phyloP scores from a whole-genome alignment of 192 early-diverging fungal species.

The Rhizoclosmatium globosum region DNA sequence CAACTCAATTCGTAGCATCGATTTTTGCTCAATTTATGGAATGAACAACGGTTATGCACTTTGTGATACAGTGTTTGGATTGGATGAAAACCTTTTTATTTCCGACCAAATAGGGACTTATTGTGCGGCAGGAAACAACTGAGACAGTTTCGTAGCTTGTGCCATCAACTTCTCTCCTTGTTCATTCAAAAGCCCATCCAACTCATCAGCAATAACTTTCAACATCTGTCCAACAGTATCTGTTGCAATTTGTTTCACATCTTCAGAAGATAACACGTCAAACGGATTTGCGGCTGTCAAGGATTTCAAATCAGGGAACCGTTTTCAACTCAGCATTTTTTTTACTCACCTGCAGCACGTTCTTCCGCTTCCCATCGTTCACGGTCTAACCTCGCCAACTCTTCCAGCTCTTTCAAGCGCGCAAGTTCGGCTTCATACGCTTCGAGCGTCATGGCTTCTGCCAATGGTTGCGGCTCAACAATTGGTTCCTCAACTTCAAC shows the following conservation, averaged over 20 bases:
- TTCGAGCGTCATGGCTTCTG: conserved; percentile 40
- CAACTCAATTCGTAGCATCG: neutral
- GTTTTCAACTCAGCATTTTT: neutral
- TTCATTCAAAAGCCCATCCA: conserved; percentile 40
- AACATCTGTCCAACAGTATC: conserved; percentile 36
- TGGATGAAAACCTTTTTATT: no score
- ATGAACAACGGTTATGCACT: neutral
- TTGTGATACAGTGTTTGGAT: neutral
- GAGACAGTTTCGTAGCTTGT: neutral
- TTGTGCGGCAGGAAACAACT: neutral
- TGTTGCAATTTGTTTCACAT: conserved; percentile 38
- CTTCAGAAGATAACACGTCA: conserved; percentile 36
- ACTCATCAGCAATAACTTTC: conserved; percentile 25
- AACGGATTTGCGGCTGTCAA: conserved; percentile 46
- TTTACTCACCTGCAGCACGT: conserved; percentile 40
- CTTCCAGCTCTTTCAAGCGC: conserved; percentile 29
- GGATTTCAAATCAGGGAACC: neutral
- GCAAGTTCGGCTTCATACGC: conserved; percentile 42
- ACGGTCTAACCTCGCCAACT: conserved; percentile 32
- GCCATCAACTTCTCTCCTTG: conserved; percentile 36
- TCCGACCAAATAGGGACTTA: neutral
- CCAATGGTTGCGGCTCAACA: conserved; percentile 33
- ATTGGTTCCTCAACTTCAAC: conserved; percentile 34
- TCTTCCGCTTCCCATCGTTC: conserved; percentile 31
- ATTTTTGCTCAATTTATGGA: neutral